phyloP scores from a whole-genome alignment of 306 rosid species.

The Senna siamea region DNA sequence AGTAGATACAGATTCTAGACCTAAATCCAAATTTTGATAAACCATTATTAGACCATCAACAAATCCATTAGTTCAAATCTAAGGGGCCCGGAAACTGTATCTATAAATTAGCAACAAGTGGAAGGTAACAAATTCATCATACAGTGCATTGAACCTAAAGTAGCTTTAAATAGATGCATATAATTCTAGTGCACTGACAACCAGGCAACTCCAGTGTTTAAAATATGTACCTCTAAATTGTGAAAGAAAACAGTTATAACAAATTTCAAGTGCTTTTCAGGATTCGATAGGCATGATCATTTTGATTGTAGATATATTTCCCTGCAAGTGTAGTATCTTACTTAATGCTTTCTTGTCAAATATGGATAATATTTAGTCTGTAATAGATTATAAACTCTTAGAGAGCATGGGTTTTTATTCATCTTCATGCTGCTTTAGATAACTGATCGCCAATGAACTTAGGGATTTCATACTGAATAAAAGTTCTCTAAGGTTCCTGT shows the following conservation, averaged over 20 bases:
- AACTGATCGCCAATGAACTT: constrained; percentile 7
- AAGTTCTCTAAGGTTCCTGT: constrained; percentile 4
- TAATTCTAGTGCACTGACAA: constrained; percentile 10
- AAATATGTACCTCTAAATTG: background rate
- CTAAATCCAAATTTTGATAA: background rate
- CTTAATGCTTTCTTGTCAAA: constrained; percentile 28
- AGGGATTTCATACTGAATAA: constrained; percentile 9
- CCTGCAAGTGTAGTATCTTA: constrained; percentile 26
- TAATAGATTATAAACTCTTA: constrained; percentile 10
- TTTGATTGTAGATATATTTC: constrained; percentile 14
- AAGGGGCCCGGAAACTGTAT: constrained; percentile 7
- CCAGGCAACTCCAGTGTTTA: constrained; percentile 20
- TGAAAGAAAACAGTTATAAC: background rate
- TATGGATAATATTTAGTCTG: background rate
- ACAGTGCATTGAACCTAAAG: background rate
- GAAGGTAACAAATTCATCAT: background rate
- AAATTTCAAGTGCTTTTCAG: constrained; percentile 7
- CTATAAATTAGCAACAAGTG: constrained; percentile 23
- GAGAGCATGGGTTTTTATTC: background rate
- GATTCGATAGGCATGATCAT: constrained; percentile 1
- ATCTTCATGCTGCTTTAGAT: constrained; percentile 7
- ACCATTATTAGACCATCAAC: background rate
- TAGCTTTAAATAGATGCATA: background rate
- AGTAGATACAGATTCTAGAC: background rate
- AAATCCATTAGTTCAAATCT: constrained; percentile 8